phyloP scores from a whole-genome alignment of 1,284 basidiomycete genomes.

The Coniferiporia sulphurascens region DNA sequence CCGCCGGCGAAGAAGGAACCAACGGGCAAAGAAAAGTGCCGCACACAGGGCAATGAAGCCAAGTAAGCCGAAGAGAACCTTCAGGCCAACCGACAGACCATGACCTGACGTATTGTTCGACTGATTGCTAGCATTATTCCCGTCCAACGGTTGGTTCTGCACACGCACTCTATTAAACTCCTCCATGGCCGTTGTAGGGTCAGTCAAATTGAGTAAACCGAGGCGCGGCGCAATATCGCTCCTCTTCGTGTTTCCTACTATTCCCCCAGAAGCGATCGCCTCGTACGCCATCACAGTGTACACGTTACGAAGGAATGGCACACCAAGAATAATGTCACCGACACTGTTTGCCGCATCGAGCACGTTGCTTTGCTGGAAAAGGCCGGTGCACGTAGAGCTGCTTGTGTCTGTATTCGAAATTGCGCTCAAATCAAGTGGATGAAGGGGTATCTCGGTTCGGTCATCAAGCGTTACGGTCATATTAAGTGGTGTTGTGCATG shows the following conservation, averaged over 20 bases:
- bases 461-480: constrained; percentile 59
- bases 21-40: constrained; percentile 48
- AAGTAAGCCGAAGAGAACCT: constrained; percentile 52
- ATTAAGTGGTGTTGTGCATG: constrained; percentile 64
- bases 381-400: constrained; percentile 51
- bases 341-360: constrained; percentile 34
- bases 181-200: constrained; percentile 49
- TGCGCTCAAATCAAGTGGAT: constrained; percentile 65
- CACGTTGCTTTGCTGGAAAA: constrained; percentile 51
- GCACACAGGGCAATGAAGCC: constrained; percentile 53
- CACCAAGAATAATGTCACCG: constrained; percentile 67
- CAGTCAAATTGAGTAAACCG: constrained; percentile 55
- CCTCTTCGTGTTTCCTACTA: constrained; percentile 32
- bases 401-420: constrained; percentile 33
- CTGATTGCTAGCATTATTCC: constrained; percentile 3
- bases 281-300: constrained; percentile 71
- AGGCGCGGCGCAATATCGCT: constrained; percentile 40
- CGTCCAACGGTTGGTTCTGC: constrained; percentile 47
- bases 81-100: constrained; percentile 47
- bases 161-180: constrained; percentile 67
- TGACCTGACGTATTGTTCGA: constrained; percentile 4
- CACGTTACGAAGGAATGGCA: constrained; percentile 67
- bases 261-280: constrained; percentile 39
- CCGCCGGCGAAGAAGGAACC: constrained; percentile 40
- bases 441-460: constrained; percentile 51